Percentiles rank a stretch among this genome's conserved stretches.
Evolutionary conservation across 2,329 filamentous ascomycete species (phyloP).

Genomic region (Pseudohalonectria lignicola): DNA sequence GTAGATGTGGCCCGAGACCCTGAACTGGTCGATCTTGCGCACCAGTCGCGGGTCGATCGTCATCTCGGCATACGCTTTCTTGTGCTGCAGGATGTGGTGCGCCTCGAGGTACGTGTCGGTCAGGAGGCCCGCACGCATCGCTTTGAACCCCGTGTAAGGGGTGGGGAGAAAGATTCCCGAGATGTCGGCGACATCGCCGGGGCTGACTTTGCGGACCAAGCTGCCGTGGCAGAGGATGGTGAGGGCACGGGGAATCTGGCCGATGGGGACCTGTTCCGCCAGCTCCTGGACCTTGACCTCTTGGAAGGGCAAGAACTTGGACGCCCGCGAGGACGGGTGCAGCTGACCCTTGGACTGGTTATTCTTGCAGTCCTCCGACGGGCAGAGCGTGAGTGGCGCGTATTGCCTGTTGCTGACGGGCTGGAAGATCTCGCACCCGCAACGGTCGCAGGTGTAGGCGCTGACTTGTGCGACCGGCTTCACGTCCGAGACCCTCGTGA

Average conservation of each 20-base stretch:
- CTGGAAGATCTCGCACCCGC: constrained; percentile 95
- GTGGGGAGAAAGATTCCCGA: constrained; percentile 94
- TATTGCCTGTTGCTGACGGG: constrained; percentile 87
- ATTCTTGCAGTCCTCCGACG: constrained; percentile 77
- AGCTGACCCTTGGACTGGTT: constrained; percentile 93
- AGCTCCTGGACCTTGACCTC: constrained; percentile 98
- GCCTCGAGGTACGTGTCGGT: constrained; percentile 97
- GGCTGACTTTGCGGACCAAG: constrained; percentile 77
- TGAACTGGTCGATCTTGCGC: constrained; percentile 74
- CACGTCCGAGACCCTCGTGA: constrained; percentile 91
- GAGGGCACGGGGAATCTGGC: constrained; percentile 86
- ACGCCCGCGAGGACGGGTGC: constrained; percentile 88
- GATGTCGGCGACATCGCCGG: constrained; percentile 88
- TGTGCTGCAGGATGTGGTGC: constrained; percentile 88
- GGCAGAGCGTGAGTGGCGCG: constrained; percentile 74
- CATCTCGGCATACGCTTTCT: constrained; percentile 94
- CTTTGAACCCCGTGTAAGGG: constrained; percentile 97
- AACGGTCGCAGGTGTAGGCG: constrained; percentile 94
- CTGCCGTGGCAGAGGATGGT: constrained; percentile 85
- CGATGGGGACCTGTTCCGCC: constrained; percentile 97
- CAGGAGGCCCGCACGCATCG: constrained; percentile 88
- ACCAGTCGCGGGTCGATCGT: constrained; percentile 70
- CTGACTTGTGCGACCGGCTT: constrained; percentile 97
- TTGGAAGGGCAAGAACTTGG: constrained; percentile 95
- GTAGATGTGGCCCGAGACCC: constrained; percentile 82